Evolutionary conservation across 129 eudicot species (phyloP).

Genomic region (Mikania micrantha): DNA sequence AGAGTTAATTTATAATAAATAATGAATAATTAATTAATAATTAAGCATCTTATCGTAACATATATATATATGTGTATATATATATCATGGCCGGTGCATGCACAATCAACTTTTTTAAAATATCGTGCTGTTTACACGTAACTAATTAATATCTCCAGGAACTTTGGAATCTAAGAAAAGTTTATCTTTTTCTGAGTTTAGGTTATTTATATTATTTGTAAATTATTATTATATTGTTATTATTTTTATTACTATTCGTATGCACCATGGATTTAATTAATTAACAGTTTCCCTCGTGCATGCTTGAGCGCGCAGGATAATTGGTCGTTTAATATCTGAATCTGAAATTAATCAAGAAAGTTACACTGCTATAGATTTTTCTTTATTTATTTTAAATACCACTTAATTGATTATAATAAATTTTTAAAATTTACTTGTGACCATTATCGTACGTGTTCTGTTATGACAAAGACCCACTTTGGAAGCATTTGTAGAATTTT

Average conservation of each 20-base stretch:
- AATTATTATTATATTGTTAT: not conserved
- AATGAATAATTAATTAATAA: too few relatives aligned
- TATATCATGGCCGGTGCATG: too few relatives aligned
- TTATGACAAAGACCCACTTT: conserved; percentile 23
- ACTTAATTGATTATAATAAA: not conserved
- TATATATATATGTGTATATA: too few relatives aligned
- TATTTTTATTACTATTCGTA: conserved; percentile 7
- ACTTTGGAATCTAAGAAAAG: conserved; percentile 19
- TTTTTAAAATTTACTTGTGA: conserved; percentile 15
- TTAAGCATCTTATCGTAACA: too few relatives aligned
- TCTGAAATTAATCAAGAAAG: too few relatives aligned
- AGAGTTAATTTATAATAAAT: too few relatives aligned
- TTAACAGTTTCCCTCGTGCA: conserved; percentile 15
- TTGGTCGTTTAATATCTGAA: too few relatives aligned
- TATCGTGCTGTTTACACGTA: not conserved
- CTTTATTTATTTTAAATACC: too few relatives aligned
- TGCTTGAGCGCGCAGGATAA: conserved; percentile 26
- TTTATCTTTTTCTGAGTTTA: conserved; percentile 12
- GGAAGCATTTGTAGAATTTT: conserved; percentile 20
- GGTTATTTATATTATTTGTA: not conserved
- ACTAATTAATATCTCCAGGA: conserved; percentile 19
- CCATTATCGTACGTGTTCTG: conserved; percentile 20
- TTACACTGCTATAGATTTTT: too few relatives aligned
- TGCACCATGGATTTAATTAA: not conserved
- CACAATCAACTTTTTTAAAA: too few relatives aligned